Conservation (phyloP, 345 rosid genomes). For the Arabidopsis arenosa region DNA sequence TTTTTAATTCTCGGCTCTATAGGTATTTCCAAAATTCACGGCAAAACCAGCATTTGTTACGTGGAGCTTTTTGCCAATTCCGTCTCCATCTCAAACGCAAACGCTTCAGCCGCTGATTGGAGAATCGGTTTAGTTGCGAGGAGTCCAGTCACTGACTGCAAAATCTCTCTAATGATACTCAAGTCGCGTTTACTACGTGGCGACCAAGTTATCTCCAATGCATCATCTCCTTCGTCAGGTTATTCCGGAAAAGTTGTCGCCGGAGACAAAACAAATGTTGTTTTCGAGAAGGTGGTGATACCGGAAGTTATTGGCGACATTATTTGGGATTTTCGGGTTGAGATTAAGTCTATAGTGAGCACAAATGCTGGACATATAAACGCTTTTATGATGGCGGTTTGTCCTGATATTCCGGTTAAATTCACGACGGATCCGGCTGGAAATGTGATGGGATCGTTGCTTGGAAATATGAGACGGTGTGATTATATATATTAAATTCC, state of each 20-base stretch:
- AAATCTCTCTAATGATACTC: conserved; percentile 1
- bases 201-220: conserved; percentile 16
- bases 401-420: conserved; percentile 22
- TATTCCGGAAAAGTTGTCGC: background rate
- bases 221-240: background rate
- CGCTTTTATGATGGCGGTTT: conserved; percentile 5
- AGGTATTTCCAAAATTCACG: rapidly evolving
- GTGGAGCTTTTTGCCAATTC: conserved; percentile 27
- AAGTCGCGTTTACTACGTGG: conserved; percentile 28
- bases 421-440: conserved; percentile 21
- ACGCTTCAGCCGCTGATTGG: conserved; percentile 27
- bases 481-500: background rate
- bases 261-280: background rate
- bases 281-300: conserved; percentile 10
- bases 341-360: background rate
- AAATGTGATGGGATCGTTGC: conserved; percentile 18
- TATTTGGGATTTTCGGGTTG: conserved; percentile 29
- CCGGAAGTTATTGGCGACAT: conserved; percentile 10
- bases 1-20: background rate
- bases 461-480: conserved; percentile 36
- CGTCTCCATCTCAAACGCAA: conserved; percentile 34
- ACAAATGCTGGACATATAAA: background rate
- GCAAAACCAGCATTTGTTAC: background rate
- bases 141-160: conserved; percentile 26
- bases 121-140: conserved; percentile 7